phyloP scores from a whole-genome alignment of 257 asterid genomes.

The Salvia splendens region DNA sequence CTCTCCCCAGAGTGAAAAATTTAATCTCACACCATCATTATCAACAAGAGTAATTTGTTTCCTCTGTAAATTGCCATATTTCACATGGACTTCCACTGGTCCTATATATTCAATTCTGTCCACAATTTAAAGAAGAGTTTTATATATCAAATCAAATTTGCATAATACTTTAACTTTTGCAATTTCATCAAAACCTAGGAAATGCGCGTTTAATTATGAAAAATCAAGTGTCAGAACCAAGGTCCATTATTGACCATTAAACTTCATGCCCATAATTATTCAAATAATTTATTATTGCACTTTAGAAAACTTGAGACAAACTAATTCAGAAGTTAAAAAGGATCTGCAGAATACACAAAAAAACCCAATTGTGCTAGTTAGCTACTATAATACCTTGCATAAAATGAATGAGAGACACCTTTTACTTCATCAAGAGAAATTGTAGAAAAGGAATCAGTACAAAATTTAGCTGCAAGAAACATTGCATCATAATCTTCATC shows the following conservation, averaged over 20 bases:
- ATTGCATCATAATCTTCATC: slow-evolving; percentile 93
- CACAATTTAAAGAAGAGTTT: slow-evolving; percentile 27
- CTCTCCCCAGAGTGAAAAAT: slow-evolving; percentile 85
- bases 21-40: slow-evolving; percentile 61
- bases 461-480: slow-evolving; percentile 89
- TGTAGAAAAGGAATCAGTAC: slow-evolving; percentile 84
- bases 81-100: slow-evolving; percentile 66
- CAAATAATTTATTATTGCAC: not conserved
- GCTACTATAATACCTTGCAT: slow-evolving; percentile 58
- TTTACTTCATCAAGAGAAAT: slow-evolving; percentile 56
- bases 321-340: not conserved
- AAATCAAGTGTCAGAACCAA: not conserved
- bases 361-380: not conserved
- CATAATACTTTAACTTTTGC: slow-evolving; percentile 14
- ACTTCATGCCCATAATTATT: not conserved
- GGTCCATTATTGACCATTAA: not conserved
- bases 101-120: slow-evolving; percentile 82
- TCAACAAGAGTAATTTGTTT: slow-evolving; percentile 80
- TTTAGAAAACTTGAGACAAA: not conserved
- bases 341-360: not conserved
- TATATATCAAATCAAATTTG: slow-evolving; percentile 12
- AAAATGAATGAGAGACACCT: slow-evolving; percentile 67
- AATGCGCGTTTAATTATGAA: slow-evolving; percentile 12
- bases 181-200: not conserved
- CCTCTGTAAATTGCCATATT: slow-evolving; percentile 57